Percentiles rank a stretch among this genome's conserved stretches.
Conservation (phyloP, 306 rosid species). For the Ochetophila trinervis region DNA sequence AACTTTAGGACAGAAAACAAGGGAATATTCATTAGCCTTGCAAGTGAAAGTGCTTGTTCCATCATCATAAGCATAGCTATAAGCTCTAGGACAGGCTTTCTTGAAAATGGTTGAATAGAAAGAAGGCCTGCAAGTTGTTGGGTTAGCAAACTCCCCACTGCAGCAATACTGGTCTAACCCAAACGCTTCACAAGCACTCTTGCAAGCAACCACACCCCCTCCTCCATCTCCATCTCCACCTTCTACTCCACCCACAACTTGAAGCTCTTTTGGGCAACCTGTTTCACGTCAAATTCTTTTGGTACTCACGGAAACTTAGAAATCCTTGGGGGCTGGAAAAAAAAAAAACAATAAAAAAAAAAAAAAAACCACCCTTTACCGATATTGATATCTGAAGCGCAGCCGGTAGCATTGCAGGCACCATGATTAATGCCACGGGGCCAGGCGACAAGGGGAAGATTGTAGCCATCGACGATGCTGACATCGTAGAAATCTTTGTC, state of each 20-base stretch:
- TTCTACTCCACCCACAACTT: conserved; percentile 56
- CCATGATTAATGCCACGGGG: conserved; percentile 60
- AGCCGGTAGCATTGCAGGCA: conserved; percentile 77
- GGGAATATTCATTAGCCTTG: conserved; percentile 71
- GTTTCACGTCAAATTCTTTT: conserved; percentile 11
- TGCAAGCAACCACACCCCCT: conserved; percentile 67
- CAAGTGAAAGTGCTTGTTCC: conserved; percentile 88
- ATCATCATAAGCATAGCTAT: conserved; percentile 90
- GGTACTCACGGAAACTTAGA: no score
- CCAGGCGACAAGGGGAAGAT: conserved; percentile 61
- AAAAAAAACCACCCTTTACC: conserved; percentile 46
- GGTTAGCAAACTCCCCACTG: conserved; percentile 80
- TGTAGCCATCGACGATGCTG: conserved; percentile 85
- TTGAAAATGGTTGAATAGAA: conserved; percentile 76
- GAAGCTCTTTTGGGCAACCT: conserved; percentile 98
- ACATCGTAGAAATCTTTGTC: conserved; percentile 72
- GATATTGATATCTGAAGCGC: conserved; percentile 59
- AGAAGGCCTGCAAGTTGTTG: conserved; percentile 73
- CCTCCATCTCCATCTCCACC: conserved; percentile 40
- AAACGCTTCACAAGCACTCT: conserved; percentile 88
- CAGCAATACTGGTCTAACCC: conserved; percentile 79
- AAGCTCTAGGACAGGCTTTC: conserved; percentile 86
- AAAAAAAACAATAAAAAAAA: not conserved
- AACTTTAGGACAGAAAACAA: conserved; percentile 65
- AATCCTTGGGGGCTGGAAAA: no score